Evolutionary conservation across 2,329 filamentous ascomycete species (phyloP).

Genomic region (Dactylella cylindrospora): DNA sequence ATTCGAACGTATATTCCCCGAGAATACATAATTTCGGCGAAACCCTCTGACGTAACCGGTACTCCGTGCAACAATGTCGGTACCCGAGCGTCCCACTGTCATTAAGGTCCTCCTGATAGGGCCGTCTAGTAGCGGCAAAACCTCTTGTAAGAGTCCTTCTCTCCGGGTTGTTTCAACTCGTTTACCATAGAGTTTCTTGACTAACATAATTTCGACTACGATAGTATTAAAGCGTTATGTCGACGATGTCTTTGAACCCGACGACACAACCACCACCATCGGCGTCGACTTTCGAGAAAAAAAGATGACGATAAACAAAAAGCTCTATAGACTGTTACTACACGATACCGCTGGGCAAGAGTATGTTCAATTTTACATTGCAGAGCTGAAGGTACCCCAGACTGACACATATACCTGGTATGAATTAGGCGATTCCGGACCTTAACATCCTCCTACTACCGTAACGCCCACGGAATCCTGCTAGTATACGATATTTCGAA

Average conservation of each 20-base stretch:
- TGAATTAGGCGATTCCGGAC: slow-evolving; percentile 55
- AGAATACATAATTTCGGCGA: no score
- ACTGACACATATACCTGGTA: not conserved
- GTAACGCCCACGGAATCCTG: slow-evolving; percentile 58
- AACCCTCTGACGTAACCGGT: no score
- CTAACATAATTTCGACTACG: slow-evolving; percentile 2
- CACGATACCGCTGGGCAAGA: slow-evolving; percentile 56
- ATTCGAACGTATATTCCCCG: no score
- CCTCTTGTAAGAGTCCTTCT: slow-evolving; percentile 55
- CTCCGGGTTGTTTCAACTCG: not conserved
- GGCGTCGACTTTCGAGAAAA: slow-evolving; percentile 63
- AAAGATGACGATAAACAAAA: slow-evolving; percentile 58
- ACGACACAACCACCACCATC: slow-evolving; percentile 60
- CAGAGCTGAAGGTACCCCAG: not conserved
- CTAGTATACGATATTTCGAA: slow-evolving; percentile 58
- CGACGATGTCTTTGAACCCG: slow-evolving; percentile 62
- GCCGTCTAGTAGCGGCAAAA: slow-evolving; percentile 61
- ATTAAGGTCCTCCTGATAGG: slow-evolving; percentile 62
- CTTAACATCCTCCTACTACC: slow-evolving; percentile 58
- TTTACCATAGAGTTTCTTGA: not conserved
- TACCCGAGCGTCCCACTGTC: slow-evolving; percentile 52
- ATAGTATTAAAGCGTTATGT: slow-evolving; percentile 60
- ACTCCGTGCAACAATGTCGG: slow-evolving; percentile 14
- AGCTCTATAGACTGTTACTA: slow-evolving; percentile 59
- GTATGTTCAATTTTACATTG: slow-evolving; percentile 24